Conservation (phyloP, 2,329 filamentous ascomycete species). For the Thermoascus crustaceus region DNA sequence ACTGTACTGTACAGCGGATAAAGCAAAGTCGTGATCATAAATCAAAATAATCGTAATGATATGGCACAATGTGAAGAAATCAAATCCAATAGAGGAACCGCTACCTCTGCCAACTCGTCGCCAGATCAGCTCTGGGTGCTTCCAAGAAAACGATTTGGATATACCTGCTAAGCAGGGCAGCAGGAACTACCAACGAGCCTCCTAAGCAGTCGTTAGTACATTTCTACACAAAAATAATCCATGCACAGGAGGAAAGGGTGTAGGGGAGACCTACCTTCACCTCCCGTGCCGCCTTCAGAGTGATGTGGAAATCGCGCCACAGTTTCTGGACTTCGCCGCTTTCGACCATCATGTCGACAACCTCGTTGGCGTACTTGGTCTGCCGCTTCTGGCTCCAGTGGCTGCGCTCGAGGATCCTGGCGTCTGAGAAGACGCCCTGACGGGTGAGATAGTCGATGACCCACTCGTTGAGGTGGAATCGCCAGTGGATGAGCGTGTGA, state of each 20-base stretch:
- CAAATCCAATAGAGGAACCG: no score
- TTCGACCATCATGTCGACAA: slow-evolving; percentile 57
- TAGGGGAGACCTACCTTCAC: slow-evolving; percentile 29
- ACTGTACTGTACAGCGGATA: no score
- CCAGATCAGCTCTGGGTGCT: no score
- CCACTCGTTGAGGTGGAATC: slow-evolving; percentile 63
- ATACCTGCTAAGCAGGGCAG: background rate
- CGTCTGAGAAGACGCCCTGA: slow-evolving; percentile 50
- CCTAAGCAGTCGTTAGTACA: slow-evolving; percentile 4
- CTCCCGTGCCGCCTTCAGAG: slow-evolving; percentile 51
- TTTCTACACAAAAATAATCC: background rate
- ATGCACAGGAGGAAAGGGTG: background rate
- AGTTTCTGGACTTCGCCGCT: slow-evolving; percentile 52
- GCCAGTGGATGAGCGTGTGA: slow-evolving; percentile 69
- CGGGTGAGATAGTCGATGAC: slow-evolving; percentile 54
- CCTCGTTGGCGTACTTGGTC: slow-evolving; percentile 52
- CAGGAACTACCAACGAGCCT: slow-evolving; percentile 5
- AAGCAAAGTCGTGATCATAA: no score
- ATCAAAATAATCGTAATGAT: no score
- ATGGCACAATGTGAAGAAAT: no score
- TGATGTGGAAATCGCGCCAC: slow-evolving; percentile 58
- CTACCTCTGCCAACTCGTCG: no score
- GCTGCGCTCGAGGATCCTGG: slow-evolving; percentile 54
- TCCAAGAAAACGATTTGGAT: background rate
- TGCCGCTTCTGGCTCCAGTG: slow-evolving; percentile 53